These are phyloP conservation scores for Blastobotrys serpentis DNA, from an alignment of 1,139 yeast species.

Conservation along the genomic window DNA sequence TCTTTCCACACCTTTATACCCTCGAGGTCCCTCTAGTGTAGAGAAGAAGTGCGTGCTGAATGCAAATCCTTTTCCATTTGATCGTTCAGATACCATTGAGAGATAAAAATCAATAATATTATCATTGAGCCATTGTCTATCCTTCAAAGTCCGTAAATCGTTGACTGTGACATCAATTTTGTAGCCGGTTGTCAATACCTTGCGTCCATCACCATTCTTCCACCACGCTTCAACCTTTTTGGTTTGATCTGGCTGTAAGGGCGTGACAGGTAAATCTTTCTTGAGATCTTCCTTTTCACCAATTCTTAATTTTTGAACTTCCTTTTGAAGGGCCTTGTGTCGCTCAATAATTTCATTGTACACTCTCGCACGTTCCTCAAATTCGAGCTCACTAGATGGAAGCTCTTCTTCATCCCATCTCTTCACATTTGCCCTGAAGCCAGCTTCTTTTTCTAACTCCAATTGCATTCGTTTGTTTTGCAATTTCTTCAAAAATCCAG, in stretches of 20 bases:
- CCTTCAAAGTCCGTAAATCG: slow-evolving; percentile 71
- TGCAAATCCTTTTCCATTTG: slow-evolving; percentile 51
- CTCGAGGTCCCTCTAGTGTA: slow-evolving; percentile 58
- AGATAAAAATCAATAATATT: slow-evolving; percentile 83
- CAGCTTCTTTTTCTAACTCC: slow-evolving; percentile 5
- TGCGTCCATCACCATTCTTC: slow-evolving; percentile 36
- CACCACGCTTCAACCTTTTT: slow-evolving; percentile 44
- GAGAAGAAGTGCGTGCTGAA: slow-evolving; percentile 90
- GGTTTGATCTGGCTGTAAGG: slow-evolving; percentile 38
- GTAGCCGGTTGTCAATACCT: slow-evolving; percentile 45
- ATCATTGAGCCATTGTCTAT: slow-evolving; percentile 85
- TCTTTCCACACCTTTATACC: slow-evolving; percentile 77
- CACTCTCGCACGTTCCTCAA: slow-evolving; percentile 14
- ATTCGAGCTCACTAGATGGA: slow-evolving; percentile 14
- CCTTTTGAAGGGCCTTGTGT: slow-evolving; percentile 21
- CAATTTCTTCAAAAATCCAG: slow-evolving; percentile 2
- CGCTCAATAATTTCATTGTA: slow-evolving; percentile 24
- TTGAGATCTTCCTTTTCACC: slow-evolving; percentile 21
- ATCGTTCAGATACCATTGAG: slow-evolving; percentile 52
- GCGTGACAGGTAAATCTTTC: slow-evolving; percentile 20
- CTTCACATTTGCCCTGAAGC: slow-evolving; percentile 10
- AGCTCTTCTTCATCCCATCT: slow-evolving; percentile 14
- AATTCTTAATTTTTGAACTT: slow-evolving; percentile 22
- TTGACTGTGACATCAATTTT: slow-evolving; percentile 59
- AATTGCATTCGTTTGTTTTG: slow-evolving; percentile 5